Evolutionary conservation across 2,329 filamentous ascomycete species (phyloP).

Genomic region (Hypoxylon sp.): DNA sequence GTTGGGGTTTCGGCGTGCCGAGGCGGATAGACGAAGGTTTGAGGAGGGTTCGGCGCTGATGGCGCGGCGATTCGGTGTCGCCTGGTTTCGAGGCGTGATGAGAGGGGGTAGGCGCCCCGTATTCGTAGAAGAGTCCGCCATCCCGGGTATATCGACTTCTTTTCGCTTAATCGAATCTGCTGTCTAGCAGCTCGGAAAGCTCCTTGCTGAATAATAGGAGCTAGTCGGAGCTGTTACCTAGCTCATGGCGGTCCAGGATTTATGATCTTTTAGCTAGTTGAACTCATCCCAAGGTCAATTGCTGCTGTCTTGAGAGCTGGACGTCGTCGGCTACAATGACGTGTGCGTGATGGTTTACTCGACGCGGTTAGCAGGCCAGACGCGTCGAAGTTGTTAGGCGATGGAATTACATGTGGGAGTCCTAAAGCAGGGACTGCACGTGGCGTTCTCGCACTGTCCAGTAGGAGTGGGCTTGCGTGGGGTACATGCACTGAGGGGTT

Average conservation of each 20-base stretch:
- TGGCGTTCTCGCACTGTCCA: constrained; percentile 33
- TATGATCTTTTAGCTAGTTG: background rate
- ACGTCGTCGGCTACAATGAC: constrained; percentile 23
- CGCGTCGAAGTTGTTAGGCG: constrained; percentile 28
- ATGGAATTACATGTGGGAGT: constrained; percentile 17
- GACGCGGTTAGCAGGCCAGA: constrained; percentile 34
- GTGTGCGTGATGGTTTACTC: constrained; percentile 20
- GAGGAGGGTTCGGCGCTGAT: constrained; percentile 59
- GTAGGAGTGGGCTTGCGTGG: constrained; percentile 20
- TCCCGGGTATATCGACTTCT: constrained; percentile 18
- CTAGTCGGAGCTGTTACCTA: background rate
- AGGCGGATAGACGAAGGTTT: constrained; percentile 61
- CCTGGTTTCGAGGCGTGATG: constrained; percentile 48
- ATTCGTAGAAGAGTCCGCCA: constrained; percentile 31
- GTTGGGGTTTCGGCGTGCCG: constrained; percentile 61
- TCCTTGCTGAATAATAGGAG: constrained; percentile 4
- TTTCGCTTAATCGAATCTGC: background rate
- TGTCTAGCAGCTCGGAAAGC: background rate
- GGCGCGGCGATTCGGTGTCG: constrained; percentile 55
- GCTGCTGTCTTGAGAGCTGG: background rate
- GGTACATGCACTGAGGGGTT: constrained; percentile 16
- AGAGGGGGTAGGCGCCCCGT: constrained; percentile 44
- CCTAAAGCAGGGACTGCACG: constrained; percentile 33
- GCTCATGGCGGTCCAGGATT: constrained; percentile 17
- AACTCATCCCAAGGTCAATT: background rate